phyloP scores from a whole-genome alignment of 148 eudicot species.

The Dianthus caryophyllus region DNA sequence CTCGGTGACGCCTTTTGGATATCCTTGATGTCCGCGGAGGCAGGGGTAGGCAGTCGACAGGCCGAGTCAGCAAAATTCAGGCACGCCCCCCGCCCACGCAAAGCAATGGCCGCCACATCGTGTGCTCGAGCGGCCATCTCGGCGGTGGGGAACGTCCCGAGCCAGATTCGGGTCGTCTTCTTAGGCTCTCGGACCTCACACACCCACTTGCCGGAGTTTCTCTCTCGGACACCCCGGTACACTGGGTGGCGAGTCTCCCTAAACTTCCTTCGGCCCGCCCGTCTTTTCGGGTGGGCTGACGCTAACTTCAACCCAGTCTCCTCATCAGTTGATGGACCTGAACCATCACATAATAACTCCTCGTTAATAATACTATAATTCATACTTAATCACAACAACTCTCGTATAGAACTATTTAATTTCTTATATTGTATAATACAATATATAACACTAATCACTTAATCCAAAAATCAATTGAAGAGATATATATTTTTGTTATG shows the following conservation, averaged over 20 bases:
- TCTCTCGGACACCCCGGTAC: conserved; percentile 59
- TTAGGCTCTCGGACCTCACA: conserved; percentile 83
- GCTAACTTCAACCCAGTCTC: conserved; percentile 39
- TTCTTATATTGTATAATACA: no score
- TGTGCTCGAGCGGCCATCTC: conserved; percentile 94
- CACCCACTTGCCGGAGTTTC: conserved; percentile 73
- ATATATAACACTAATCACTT: no score
- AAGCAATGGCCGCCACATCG: conserved; percentile 70
- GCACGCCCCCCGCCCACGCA: conserved; percentile 51
- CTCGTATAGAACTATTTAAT: no score
- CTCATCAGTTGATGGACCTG: conserved; percentile 30
- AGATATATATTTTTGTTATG: no score
- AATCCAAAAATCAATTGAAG: no score
- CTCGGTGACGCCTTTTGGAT: conserved; percentile 58
- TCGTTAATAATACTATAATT: not conserved
- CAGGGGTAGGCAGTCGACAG: conserved; percentile 55
- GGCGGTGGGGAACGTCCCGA: conserved; percentile 66
- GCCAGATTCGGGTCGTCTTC: conserved; percentile 67
- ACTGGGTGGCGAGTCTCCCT: conserved; percentile 83
- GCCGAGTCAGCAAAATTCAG: conserved; percentile 79
- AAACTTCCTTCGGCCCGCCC: conserved; percentile 73
- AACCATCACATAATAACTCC: not conserved
- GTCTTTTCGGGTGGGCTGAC: conserved; percentile 55
- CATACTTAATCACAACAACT: no score
- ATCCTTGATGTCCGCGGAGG: conserved; percentile 41